These are phyloP conservation scores for Rhodotorula toruloides DNA, from an alignment of 768 basidiomycete species.

Conservation along the genomic window DNA sequence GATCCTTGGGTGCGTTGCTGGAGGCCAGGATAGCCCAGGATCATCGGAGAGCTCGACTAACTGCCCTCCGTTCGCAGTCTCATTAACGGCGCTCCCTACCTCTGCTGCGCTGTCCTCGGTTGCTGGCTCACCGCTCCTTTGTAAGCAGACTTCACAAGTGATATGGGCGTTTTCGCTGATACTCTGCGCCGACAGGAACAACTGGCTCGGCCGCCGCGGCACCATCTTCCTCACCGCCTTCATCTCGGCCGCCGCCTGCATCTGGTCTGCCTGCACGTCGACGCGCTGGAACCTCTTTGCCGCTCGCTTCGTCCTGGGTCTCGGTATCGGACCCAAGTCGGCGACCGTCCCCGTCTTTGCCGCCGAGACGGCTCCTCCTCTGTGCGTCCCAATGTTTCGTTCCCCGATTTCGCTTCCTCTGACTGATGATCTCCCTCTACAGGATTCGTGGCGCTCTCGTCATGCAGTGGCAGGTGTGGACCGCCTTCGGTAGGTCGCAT, in stretches of 20 bases:
- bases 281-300: neutral
- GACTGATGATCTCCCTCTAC: no score
- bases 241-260: slow-evolving; percentile 20
- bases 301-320: slow-evolving; percentile 23
- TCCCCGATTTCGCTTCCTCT: no score
- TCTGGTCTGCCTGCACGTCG: slow-evolving; percentile 43
- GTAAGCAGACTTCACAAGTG: no score
- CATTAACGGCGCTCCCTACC: slow-evolving; percentile 52
- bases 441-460: slow-evolving; percentile 62
- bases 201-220: slow-evolving; percentile 54
- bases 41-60: slow-evolving; percentile 45
- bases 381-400: no score
- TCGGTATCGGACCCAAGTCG: slow-evolving; percentile 3
- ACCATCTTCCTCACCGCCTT: slow-evolving; percentile 34
- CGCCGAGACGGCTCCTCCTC: slow-evolving; percentile 60
- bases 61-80: slow-evolving; percentile 44
- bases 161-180: neutral
- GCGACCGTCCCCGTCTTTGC: neutral
- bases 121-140: slow-evolving; percentile 40
- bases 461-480: slow-evolving; percentile 67
- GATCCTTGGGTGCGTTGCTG: slow-evolving; percentile 29
- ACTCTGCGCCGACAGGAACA: neutral
- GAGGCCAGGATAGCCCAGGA: slow-evolving; percentile 42
- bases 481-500: no score
- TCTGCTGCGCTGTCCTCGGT: slow-evolving; percentile 47